Evolutionary conservation across 2,329 filamentous ascomycete genomes (phyloP).

Genomic region (Aquanectria penicillioides): DNA sequence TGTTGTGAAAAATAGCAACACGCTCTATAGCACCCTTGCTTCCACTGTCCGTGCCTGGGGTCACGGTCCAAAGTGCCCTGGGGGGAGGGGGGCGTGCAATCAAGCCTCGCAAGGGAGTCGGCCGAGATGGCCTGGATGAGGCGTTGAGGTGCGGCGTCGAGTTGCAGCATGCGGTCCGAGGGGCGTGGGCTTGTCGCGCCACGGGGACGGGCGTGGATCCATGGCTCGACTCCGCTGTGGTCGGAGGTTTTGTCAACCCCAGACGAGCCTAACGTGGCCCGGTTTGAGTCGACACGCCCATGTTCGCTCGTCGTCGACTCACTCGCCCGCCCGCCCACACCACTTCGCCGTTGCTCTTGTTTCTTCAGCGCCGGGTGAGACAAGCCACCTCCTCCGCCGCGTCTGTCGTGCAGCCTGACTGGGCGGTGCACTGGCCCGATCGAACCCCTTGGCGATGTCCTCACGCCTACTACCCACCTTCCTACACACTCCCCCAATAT

Average conservation of each 20-base stretch:
- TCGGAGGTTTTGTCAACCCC: slow-evolving; percentile 45
- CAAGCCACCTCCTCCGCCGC: slow-evolving; percentile 40
- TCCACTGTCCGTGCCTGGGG: slow-evolving; percentile 28
- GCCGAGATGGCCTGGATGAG: slow-evolving; percentile 12
- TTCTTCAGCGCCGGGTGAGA: slow-evolving; percentile 42
- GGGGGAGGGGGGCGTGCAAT: slow-evolving; percentile 28
- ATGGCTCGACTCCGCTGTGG: slow-evolving; percentile 33
- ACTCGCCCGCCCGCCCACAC: slow-evolving; percentile 41
- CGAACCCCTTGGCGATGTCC: slow-evolving; percentile 41
- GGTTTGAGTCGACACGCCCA: slow-evolving; percentile 41
- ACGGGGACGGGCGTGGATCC: slow-evolving; percentile 30
- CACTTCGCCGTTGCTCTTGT: slow-evolving; percentile 37
- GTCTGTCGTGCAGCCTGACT: slow-evolving; percentile 42
- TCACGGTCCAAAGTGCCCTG: slow-evolving; percentile 1
- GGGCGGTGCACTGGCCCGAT: slow-evolving; percentile 41
- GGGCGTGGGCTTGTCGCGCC: slow-evolving; percentile 27
- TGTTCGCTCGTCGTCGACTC: slow-evolving; percentile 39
- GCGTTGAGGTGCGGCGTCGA: slow-evolving; percentile 29
- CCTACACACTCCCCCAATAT: background rate
- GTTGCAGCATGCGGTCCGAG: slow-evolving; percentile 15
- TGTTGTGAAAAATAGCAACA: slow-evolving; percentile 44
- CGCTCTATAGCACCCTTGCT: slow-evolving; percentile 29
- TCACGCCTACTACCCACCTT: slow-evolving; percentile 15
- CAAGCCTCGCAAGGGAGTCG: slow-evolving; percentile 21
- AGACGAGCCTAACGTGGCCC: slow-evolving; percentile 43